Conservation (phyloP, 257 asterid species). For the Scutellaria baicalensis region DNA sequence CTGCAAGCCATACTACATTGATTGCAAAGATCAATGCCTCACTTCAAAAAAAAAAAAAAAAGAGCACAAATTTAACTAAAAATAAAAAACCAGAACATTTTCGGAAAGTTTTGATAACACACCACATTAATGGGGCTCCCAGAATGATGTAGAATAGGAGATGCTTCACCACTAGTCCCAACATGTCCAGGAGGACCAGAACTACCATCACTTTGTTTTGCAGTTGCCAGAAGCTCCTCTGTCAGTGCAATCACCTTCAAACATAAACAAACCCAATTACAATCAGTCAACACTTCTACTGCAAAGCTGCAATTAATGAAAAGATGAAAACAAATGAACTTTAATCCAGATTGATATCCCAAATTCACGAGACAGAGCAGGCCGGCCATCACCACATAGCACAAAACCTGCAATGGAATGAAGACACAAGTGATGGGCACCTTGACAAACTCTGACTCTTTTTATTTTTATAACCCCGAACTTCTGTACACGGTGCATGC, state of each 20-base stretch:
- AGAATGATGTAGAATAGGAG: slow-evolving; percentile 35
- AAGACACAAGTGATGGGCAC: slow-evolving; percentile 88
- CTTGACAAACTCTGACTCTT: slow-evolving; percentile 44
- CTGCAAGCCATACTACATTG: too few species aligned
- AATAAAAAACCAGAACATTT: not conserved
- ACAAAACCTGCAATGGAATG: slow-evolving; percentile 81
- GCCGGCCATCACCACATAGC: slow-evolving; percentile 85
- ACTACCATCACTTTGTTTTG: slow-evolving; percentile 56
- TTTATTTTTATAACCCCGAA: slow-evolving; percentile 37
- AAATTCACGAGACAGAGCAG: slow-evolving; percentile 64
- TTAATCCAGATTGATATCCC: slow-evolving; percentile 80
- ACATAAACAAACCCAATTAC: slow-evolving; percentile 22
- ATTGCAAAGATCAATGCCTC: too few species aligned
- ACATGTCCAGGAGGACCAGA: slow-evolving; percentile 31
- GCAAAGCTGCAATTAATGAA: slow-evolving; percentile 15
- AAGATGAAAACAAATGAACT: slow-evolving; percentile 39
- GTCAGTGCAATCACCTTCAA: slow-evolving; percentile 86
- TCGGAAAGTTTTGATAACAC: slow-evolving; percentile 5
- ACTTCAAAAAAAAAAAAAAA: not conserved
- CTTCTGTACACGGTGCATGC: slow-evolving; percentile 35
- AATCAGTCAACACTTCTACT: slow-evolving; percentile 5
- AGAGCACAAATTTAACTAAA: not conserved
- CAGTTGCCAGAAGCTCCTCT: slow-evolving; percentile 87
- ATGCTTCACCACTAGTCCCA: slow-evolving; percentile 43
- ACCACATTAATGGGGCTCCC: slow-evolving; percentile 49